Percentiles rank a stretch among this genome's conserved stretches.
Conservation (phyloP, 805 yeast species). For the Candida hispaniensis region DNA sequence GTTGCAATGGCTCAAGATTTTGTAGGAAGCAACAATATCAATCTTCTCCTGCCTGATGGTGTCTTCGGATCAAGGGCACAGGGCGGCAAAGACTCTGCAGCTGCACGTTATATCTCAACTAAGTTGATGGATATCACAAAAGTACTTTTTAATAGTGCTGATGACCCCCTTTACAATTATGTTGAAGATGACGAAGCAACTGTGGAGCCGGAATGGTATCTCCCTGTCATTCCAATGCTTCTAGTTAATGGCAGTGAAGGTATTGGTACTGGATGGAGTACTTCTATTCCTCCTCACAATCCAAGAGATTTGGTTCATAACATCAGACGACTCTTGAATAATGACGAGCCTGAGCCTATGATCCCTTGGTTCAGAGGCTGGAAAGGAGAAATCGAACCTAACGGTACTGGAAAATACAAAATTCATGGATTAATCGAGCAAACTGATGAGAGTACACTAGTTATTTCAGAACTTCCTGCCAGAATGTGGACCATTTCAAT, state of each 20-base stretch:
- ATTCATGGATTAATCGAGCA: conserved; percentile 75
- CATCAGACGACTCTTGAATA: conserved; percentile 59
- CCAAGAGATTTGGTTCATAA: conserved; percentile 75
- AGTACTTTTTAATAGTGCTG: conserved; percentile 65
- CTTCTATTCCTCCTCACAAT: conserved; percentile 81
- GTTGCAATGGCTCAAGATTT: conserved; percentile 92
- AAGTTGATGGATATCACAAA: conserved; percentile 68
- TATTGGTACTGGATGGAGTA: conserved; percentile 98
- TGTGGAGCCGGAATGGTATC: conserved; percentile 92
- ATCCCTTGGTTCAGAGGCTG: conserved; percentile 94
- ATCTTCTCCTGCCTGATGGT: conserved; percentile 81
- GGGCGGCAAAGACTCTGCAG: conserved; percentile 98
- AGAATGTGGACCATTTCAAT: conserved; percentile 85
- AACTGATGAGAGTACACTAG: conserved; percentile 66
- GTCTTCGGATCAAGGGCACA: conserved; percentile 91
- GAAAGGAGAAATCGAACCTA: conserved; percentile 68
- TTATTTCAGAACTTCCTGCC: conserved; percentile 86
- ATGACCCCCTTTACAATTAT: conserved; percentile 66
- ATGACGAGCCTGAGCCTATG: conserved; percentile 61
- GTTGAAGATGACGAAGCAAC: conserved; percentile 87
- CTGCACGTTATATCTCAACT: conserved; percentile 91
- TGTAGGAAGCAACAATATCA: conserved; percentile 83
- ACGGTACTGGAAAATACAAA: conserved; percentile 52
- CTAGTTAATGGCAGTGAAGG: conserved; percentile 95
- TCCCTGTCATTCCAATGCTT: conserved; percentile 91